A percentile compares a stretch with the other conserved stretches of the same genome.
These are phyloP conservation scores for Platanus orientalis DNA, from an alignment of 164 flowering plant genomes.

Conservation along the genomic window DNA sequence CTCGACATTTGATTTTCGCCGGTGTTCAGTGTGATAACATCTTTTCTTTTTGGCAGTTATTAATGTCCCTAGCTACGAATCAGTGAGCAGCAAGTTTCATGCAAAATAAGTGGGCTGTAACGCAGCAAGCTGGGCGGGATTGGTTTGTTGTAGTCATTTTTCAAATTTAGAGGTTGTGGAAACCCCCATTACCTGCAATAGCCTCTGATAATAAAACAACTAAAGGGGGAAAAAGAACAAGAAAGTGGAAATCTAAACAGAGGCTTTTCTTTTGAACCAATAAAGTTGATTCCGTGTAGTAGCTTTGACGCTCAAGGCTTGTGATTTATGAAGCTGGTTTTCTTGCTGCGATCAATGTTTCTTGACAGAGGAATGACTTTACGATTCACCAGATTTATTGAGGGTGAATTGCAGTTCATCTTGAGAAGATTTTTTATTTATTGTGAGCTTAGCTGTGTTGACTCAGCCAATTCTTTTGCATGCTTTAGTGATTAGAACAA, in stretches of 20 bases:
- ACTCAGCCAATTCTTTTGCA: no score
- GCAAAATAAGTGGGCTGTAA: conserved; percentile 26
- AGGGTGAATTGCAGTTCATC: no score
- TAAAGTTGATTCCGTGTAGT: conserved; percentile 15
- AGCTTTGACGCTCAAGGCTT: not conserved
- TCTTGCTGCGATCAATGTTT: no score
- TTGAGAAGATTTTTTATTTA: no score
- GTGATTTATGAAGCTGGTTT: no score
- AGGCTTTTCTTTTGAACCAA: conserved; percentile 4
- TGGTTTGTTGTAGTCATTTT: not conserved
- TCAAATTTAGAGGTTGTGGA: conserved; percentile 5
- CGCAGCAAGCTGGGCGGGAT: not conserved
- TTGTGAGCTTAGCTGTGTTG: no score
- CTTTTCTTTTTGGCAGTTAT: conserved; percentile 39
- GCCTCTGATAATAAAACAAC: not conserved
- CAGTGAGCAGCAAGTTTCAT: conserved; percentile 58
- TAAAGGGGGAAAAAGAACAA: not conserved
- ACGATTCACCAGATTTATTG: no score
- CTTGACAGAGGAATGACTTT: no score
- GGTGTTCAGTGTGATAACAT: not conserved
- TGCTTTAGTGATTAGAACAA: no score
- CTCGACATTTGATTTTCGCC: not conserved
- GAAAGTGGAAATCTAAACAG: no score
- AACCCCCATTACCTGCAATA: not conserved
- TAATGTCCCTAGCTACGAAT: conserved; percentile 67